phyloP scores from a whole-genome alignment of 2,329 filamentous ascomycete genomes.

The Niveomyces coronatus region DNA sequence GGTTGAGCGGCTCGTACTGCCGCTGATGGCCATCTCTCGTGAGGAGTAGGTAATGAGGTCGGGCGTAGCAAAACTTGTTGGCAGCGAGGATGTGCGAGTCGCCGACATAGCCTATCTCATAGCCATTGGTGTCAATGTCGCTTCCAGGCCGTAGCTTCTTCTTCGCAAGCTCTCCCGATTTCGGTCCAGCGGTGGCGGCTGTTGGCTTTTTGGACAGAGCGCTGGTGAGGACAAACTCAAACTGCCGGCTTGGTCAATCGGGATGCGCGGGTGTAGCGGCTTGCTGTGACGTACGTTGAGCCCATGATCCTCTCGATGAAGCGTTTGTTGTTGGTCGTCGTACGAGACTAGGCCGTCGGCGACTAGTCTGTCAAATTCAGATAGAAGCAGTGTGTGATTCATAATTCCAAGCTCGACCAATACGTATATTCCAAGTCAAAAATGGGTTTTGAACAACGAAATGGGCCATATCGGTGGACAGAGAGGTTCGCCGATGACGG shows the following conservation, averaged over 20 bases:
- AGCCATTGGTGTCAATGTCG: slow-evolving; percentile 31
- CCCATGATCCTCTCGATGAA: slow-evolving; percentile 3
- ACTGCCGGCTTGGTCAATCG: background rate
- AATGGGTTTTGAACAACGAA: background rate
- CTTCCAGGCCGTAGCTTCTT: slow-evolving; percentile 21
- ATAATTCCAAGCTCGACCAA: background rate
- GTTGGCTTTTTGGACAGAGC: slow-evolving; percentile 10
- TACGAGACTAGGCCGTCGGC: slow-evolving; percentile 9
- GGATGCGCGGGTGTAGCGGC: background rate
- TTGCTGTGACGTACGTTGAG: slow-evolving; percentile 8
- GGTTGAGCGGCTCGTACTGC: slow-evolving; percentile 32
- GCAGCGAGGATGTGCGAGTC: slow-evolving; percentile 32
- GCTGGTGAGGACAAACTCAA: slow-evolving; percentile 9
- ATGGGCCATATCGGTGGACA: too few species aligned
- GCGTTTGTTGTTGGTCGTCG: slow-evolving; percentile 8
- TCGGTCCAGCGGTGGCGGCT: background rate
- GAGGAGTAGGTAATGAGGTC: slow-evolving; percentile 36
- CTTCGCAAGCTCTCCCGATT: background rate
- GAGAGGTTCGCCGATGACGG: too few species aligned
- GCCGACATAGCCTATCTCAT: slow-evolving; percentile 29
- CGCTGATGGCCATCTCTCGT: slow-evolving; percentile 34
- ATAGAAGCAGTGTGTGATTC: background rate
- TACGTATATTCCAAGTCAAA: background rate
- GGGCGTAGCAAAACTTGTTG: slow-evolving; percentile 39
- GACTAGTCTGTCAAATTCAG: slow-evolving; percentile 10